Percentiles rank a stretch among this genome's conserved stretches.
These are phyloP conservation scores for Coemansia erecta DNA, from an alignment of 192 early-diverging fungal genomes.

Conservation along the genomic window DNA sequence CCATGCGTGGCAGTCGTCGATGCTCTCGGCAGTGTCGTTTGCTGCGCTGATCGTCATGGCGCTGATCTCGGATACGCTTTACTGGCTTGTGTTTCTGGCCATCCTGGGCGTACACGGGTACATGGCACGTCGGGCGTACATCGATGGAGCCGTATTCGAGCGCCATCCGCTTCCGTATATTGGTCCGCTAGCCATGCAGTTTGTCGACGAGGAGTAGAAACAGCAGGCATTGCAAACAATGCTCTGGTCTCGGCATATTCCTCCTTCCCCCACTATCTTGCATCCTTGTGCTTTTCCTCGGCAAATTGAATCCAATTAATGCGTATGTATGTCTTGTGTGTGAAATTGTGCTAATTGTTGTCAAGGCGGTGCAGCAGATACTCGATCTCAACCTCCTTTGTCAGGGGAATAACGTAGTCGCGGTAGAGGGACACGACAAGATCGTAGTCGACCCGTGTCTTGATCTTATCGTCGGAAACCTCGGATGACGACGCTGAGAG, in stretches of 20 bases:
- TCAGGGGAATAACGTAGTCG: constrained; percentile 93
- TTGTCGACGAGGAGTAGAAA: constrained; percentile 68
- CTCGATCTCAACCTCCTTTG: constrained; percentile 94
- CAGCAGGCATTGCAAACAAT: background rate
- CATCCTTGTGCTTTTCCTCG: no score
- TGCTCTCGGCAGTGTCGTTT: constrained; percentile 34
- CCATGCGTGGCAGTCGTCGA: constrained; percentile 56
- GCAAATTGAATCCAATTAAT: no score
- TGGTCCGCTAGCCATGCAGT: constrained; percentile 61
- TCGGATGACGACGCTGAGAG: constrained; percentile 15
- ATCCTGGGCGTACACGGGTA: constrained; percentile 12
- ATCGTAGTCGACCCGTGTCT: constrained; percentile 68
- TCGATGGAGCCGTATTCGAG: constrained; percentile 67
- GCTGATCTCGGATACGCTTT: constrained; percentile 36
- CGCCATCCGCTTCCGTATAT: constrained; percentile 69
- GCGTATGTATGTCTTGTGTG: no score
- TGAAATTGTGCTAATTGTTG: background rate
- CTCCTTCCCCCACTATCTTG: no score
- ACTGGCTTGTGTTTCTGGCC: constrained; percentile 40
- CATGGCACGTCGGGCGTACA: constrained; percentile 64
- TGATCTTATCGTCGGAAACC: constrained; percentile 40
- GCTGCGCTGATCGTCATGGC: constrained; percentile 33
- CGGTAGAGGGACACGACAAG: constrained; percentile 90
- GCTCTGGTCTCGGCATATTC: background rate
- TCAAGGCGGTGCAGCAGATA: constrained; percentile 79